These are phyloP conservation scores for Houttuynia cordata DNA, from an alignment of 164 flowering plant genomes.

Conservation along the genomic window DNA sequence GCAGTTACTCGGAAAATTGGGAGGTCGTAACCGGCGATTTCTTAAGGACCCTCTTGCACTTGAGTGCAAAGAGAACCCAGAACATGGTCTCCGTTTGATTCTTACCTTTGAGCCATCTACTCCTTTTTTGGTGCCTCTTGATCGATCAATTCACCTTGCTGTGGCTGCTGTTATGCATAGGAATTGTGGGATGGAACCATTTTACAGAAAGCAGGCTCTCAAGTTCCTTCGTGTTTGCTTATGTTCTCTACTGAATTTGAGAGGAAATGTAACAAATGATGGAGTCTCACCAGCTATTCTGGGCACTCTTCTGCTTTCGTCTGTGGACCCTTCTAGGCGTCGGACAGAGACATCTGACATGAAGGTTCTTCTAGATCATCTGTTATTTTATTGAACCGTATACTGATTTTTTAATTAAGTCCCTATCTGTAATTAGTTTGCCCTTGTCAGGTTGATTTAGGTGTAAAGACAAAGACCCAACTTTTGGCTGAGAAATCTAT, in stretches of 20 bases:
- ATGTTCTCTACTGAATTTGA: conserved; percentile 82
- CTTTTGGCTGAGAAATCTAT: conserved; percentile 96
- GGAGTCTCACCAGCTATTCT: conserved; percentile 47
- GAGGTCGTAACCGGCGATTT: conserved; percentile 96
- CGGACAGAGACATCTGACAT: conserved; percentile 58
- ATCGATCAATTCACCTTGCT: conserved; percentile 90
- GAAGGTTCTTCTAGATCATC: conserved; percentile 41
- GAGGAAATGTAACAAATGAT: conserved; percentile 53
- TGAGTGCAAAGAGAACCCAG: conserved; percentile 98
- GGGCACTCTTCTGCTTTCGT: conserved; percentile 51
- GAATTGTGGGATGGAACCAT: conserved; percentile 48
- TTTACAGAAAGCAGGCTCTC: conserved; percentile 83
- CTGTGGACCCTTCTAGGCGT: conserved; percentile 57
- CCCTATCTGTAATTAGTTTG: no score
- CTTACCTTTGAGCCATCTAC: conserved; percentile 98
- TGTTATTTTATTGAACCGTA: background rate
- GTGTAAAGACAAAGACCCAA: conserved; percentile 97
- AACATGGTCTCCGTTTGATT: conserved; percentile 95
- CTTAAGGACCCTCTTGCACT: conserved; percentile 94
- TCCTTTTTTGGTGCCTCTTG: conserved; percentile 91
- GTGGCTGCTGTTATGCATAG: conserved; percentile 70
- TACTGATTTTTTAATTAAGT: no score
- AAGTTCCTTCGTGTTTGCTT: conserved; percentile 87
- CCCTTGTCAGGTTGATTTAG: conserved; percentile 75
- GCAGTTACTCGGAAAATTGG: conserved; percentile 94